These are phyloP conservation scores for Cryptococcus sp. DNA, from an alignment of 1,284 basidiomycete species.

Conservation along the genomic window DNA sequence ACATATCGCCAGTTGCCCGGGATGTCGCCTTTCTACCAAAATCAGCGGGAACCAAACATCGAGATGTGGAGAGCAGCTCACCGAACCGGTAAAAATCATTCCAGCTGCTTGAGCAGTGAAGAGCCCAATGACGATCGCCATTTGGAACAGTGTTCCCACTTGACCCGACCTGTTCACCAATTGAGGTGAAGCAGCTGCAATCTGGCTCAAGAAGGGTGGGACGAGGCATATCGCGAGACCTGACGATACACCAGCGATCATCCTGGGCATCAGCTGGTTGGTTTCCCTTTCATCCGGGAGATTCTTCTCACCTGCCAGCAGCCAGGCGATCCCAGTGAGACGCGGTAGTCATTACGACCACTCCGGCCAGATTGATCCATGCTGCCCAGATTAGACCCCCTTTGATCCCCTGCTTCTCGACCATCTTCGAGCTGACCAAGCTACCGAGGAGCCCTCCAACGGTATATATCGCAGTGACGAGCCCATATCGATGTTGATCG, in stretches of 20 bases:
- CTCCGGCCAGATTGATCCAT: slow-evolving; percentile 57
- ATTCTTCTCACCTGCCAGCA: slow-evolving; percentile 57
- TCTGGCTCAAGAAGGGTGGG: slow-evolving; percentile 76
- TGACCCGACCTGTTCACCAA: slow-evolving; percentile 21
- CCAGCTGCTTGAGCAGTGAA: slow-evolving; percentile 62
- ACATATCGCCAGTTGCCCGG: slow-evolving; percentile 63
- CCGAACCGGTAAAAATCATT: slow-evolving; percentile 36
- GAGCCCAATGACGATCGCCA: slow-evolving; percentile 77
- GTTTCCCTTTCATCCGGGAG: neutral
- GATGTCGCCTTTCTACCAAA: slow-evolving; percentile 34
- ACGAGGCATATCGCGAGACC: slow-evolving; percentile 81
- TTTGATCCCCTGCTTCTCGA: slow-evolving; percentile 58
- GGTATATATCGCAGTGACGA: slow-evolving; percentile 78
- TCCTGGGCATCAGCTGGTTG: slow-evolving; percentile 50
- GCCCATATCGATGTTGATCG: slow-evolving; percentile 66
- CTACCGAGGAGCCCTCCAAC: slow-evolving; percentile 80
- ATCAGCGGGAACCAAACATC: slow-evolving; percentile 29
- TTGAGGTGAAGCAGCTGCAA: slow-evolving; percentile 56
- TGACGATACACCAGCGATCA: slow-evolving; percentile 70
- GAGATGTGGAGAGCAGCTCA: slow-evolving; percentile 54
- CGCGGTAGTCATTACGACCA: slow-evolving; percentile 60
- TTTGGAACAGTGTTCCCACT: slow-evolving; percentile 76
- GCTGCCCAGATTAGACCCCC: slow-evolving; percentile 52
- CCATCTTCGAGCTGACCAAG: slow-evolving; percentile 61
- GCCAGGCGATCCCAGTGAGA: slow-evolving; percentile 56